Evolutionary conservation across 768 basidiomycete species (phyloP).

Genomic region (Lactarius deliciosus): DNA sequence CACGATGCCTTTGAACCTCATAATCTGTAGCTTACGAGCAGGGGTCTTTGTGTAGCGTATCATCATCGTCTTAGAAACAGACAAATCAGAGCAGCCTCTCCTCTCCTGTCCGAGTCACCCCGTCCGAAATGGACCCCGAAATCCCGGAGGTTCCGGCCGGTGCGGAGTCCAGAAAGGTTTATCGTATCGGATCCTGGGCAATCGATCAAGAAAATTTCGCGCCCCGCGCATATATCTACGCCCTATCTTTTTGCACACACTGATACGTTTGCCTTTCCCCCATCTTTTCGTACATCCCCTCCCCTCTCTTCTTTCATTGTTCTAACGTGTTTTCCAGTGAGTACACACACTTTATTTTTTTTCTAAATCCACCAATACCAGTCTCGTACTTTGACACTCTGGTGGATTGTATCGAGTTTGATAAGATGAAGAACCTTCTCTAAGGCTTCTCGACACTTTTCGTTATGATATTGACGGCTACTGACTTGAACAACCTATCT

Average conservation of each 20-base stretch:
- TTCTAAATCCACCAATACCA: constrained; percentile 11
- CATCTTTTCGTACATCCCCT: constrained; percentile 48
- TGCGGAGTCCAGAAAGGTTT: constrained; percentile 23
- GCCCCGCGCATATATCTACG: constrained; percentile 35
- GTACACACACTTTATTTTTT: constrained; percentile 32
- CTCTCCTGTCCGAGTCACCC: neutral
- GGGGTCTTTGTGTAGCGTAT: constrained; percentile 12
- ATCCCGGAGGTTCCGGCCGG: constrained; percentile 22
- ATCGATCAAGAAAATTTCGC: constrained; percentile 33
- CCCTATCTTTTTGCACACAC: constrained; percentile 32
- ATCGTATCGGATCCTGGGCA: constrained; percentile 29
- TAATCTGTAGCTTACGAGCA: constrained; percentile 13
- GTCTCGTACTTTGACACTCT: constrained; percentile 14
- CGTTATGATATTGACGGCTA: constrained; percentile 1
- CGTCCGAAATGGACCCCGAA: neutral
- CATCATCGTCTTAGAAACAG: constrained; percentile 6
- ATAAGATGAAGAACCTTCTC: constrained; percentile 26
- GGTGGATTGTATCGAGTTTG: constrained; percentile 22
- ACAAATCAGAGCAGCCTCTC: neutral
- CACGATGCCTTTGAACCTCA: constrained; percentile 10
- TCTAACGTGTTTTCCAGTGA: constrained; percentile 44
- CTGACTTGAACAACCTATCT: constrained; percentile 19
- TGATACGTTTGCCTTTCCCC: constrained; percentile 39
- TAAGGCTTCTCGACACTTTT: neutral
- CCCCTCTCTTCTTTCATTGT: constrained; percentile 42